A percentile compares a stretch with the other conserved stretches of the same genome.
Conservation (phyloP, 2,329 filamentous ascomycete genomes). For the Paecilomyces sp. region DNA sequence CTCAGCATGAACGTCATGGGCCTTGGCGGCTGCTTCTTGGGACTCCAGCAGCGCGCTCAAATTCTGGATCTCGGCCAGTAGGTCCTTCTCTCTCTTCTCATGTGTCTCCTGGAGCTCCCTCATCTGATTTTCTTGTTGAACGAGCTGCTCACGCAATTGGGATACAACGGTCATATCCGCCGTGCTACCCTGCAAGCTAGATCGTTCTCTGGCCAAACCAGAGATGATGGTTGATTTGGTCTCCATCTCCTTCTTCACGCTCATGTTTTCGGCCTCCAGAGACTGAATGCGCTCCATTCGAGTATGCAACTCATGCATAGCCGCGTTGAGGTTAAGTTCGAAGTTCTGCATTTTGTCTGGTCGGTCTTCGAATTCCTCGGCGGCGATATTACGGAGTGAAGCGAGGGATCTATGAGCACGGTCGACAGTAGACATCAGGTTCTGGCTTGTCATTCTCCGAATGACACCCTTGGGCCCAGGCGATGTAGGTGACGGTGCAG, state of each 20-base stretch:
- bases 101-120: conserved; percentile 66
- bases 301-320: conserved; percentile 83
- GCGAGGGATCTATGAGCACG: conserved; percentile 87
- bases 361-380: conserved; percentile 74
- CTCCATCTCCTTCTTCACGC: conserved; percentile 92
- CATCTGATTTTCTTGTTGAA: conserved; percentile 78
- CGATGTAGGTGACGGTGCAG: conserved; percentile 48
- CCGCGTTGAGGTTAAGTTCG: conserved; percentile 81
- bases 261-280: conserved; percentile 75
- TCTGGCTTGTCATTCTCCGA: conserved; percentile 87
- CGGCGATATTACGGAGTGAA: conserved; percentile 78
- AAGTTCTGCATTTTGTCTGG: conserved; percentile 88
- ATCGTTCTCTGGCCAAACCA: conserved; percentile 84
- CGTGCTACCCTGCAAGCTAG: conserved; percentile 71
- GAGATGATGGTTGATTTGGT: conserved; percentile 93
- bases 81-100: conserved; percentile 64
- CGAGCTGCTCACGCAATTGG: conserved; percentile 77
- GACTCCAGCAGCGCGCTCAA: conserved; percentile 52
- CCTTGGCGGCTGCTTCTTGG: conserved; percentile 28
- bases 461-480: conserved; percentile 60
- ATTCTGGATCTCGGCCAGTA: conserved; percentile 62
- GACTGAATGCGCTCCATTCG: conserved; percentile 86
- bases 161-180: conserved; percentile 90
- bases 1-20: conserved; percentile 21
- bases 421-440: conserved; percentile 70